These are phyloP conservation scores for Microcyclospora pomicola DNA, from an alignment of 2,329 filamentous ascomycete genomes.

Conservation along the genomic window DNA sequence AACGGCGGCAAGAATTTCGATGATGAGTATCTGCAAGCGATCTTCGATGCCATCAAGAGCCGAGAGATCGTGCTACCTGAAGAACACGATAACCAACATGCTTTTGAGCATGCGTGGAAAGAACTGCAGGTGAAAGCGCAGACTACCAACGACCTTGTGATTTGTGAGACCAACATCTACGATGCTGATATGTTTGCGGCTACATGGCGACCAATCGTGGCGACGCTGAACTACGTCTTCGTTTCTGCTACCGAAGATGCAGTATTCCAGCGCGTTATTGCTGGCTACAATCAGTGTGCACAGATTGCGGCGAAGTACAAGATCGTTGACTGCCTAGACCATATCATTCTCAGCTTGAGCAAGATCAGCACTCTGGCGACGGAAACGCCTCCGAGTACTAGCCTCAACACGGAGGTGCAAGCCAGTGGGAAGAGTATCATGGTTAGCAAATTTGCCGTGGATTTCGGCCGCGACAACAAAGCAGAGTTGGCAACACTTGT, in stretches of 20 bases:
- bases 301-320: conserved; percentile 77
- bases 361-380: conserved; percentile 80
- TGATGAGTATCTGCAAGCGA: conserved; percentile 66
- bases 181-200: conserved; percentile 96
- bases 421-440: conserved; percentile 77
- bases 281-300: conserved; percentile 91
- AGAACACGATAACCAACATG: conserved; percentile 91
- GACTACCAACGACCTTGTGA: conserved; percentile 55
- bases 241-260: conserved; percentile 96
- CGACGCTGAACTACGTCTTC: conserved; percentile 93
- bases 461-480: conserved; percentile 84
- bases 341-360: conserved; percentile 79
- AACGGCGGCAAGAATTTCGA: conserved; percentile 79
- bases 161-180: conserved; percentile 85
- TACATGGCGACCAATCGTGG: conserved; percentile 89
- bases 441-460: conserved; percentile 95
- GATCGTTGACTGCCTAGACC: conserved; percentile 75
- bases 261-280: conserved; percentile 84
- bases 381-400: conserved; percentile 62
- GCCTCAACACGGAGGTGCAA: conserved; percentile 90
- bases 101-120: conserved; percentile 96
- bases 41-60: conserved; percentile 80
- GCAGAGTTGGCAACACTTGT: conserved; percentile 89
- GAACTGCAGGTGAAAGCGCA: conserved; percentile 79
- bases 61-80: conserved; percentile 95